These are phyloP conservation scores for Hyaloscypha variabilis DNA, from an alignment of 495 filamentous ascomycete species.

Conservation along the genomic window DNA sequence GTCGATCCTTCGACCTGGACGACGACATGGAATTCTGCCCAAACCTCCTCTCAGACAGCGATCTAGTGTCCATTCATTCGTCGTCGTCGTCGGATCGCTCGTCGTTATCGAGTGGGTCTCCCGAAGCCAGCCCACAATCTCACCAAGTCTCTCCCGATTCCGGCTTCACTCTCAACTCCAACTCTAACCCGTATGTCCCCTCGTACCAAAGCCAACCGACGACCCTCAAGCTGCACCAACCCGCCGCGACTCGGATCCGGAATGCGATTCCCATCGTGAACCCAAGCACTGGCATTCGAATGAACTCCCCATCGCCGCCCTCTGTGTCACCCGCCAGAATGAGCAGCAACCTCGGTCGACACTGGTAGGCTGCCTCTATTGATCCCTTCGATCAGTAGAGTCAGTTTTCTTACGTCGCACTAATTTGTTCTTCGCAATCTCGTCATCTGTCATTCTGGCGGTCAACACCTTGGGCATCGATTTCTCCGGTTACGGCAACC, in stretches of 20 bases:
- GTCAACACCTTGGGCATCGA: constrained; percentile 32
- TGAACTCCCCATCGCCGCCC: constrained; percentile 78
- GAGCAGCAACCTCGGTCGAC: constrained; percentile 51
- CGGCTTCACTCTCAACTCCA: constrained; percentile 76
- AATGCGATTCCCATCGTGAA: constrained; percentile 99
- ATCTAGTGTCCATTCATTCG: constrained; percentile 66
- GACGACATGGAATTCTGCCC: constrained; percentile 98
- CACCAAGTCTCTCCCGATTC: constrained; percentile 70
- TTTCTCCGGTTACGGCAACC: constrained; percentile 29
- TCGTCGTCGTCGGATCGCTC: constrained; percentile 94
- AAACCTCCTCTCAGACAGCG: constrained; percentile 88
- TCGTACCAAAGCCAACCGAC: constrained; percentile 53
- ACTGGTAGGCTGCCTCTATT: constrained; percentile 46
- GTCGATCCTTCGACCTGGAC: constrained; percentile 93
- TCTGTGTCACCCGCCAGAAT: constrained; percentile 87
- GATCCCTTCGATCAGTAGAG: constrained; percentile 24
- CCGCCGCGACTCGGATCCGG: constrained; percentile 80
- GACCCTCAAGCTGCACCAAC: constrained; percentile 81
- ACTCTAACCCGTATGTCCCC: constrained; percentile 71
- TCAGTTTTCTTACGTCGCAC: constrained; percentile 27
- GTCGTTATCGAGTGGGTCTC: constrained; percentile 91
- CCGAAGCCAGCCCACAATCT: constrained; percentile 80
- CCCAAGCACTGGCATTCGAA: constrained; percentile 82
- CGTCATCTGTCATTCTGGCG: constrained; percentile 27
- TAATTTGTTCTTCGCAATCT: constrained; percentile 30